Evolutionary conservation across 352 stramenopile species (phyloP).

Genomic region (Phytophthora fragariae): DNA sequence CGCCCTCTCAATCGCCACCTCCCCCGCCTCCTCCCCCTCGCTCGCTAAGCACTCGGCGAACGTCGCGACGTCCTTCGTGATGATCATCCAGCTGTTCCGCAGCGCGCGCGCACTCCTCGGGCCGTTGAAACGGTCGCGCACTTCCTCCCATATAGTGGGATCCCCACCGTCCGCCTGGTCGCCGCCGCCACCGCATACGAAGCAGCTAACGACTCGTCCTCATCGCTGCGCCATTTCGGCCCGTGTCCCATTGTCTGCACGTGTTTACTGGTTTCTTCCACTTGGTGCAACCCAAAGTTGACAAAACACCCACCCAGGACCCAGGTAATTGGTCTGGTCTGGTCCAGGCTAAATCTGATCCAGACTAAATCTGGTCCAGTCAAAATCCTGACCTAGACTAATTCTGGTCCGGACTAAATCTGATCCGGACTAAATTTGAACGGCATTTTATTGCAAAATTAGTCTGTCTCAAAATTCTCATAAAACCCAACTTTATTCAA

Average conservation of each 20-base stretch:
- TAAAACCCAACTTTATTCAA: no score
- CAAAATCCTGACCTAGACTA: no score
- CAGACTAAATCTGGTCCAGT: no score
- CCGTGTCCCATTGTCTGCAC: background rate
- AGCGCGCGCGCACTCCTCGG: background rate
- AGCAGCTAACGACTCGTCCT: background rate
- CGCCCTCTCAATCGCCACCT: background rate
- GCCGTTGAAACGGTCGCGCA: background rate
- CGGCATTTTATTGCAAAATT: no score
- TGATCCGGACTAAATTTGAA: no score
- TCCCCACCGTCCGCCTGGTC: background rate
- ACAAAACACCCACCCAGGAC: no score
- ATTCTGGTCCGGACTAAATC: no score
- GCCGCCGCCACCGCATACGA: background rate
- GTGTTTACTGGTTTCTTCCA: no score
- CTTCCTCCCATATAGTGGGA: background rate
- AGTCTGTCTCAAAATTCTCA: no score
- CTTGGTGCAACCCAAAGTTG: no score
- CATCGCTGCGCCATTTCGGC: background rate
- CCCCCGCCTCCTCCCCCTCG: background rate
- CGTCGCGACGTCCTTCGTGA: background rate
- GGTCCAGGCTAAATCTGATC: no score
- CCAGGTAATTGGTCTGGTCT: no score
- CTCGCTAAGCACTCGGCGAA: background rate
- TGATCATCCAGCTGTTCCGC: background rate